phyloP scores from a whole-genome alignment of 2,329 filamentous ascomycete genomes.

The Sclerotinia subarctica region DNA sequence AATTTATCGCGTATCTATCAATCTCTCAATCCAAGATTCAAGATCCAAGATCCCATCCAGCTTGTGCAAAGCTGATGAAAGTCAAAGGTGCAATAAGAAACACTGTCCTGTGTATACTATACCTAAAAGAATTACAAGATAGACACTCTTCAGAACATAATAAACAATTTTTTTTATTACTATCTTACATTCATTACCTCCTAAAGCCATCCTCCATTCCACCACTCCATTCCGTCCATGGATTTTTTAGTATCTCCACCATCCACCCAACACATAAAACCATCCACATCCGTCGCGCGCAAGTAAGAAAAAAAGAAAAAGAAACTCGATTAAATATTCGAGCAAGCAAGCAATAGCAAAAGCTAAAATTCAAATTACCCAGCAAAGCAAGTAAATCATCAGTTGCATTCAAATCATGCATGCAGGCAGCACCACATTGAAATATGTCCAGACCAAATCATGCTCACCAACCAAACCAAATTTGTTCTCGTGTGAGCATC shows the following conservation, averaged over 20 bases:
- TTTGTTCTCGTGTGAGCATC: not conserved
- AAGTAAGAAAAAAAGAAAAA: not conserved
- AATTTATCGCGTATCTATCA: too few relatives aligned
- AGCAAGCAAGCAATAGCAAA: conserved; percentile 6
- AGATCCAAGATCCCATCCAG: too few relatives aligned
- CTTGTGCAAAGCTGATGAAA: too few relatives aligned
- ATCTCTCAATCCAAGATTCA: too few relatives aligned
- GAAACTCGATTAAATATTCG: not conserved
- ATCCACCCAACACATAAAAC: not conserved
- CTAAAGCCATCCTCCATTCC: not conserved
- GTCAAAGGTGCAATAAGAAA: too few relatives aligned
- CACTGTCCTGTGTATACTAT: too few relatives aligned
- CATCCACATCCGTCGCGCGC: not conserved
- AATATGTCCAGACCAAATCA: conserved; percentile 3
- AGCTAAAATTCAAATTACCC: conserved; percentile 13
- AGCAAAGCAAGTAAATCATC: conserved; percentile 16
- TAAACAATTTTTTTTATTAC: not conserved
- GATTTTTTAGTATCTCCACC: conserved; percentile 3
- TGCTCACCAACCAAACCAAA: conserved; percentile 10
- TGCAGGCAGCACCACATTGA: conserved; percentile 8
- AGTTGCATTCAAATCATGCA: conserved; percentile 13
- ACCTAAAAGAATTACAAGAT: not conserved
- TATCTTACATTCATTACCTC: conserved; percentile 7
- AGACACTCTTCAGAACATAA: not conserved
- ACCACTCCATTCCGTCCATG: not conserved